Percentiles rank a stretch among this genome's conserved stretches.
These are phyloP conservation scores for Mycena latifolia DNA, from an alignment of 768 basidiomycete genomes.

Conservation along the genomic window DNA sequence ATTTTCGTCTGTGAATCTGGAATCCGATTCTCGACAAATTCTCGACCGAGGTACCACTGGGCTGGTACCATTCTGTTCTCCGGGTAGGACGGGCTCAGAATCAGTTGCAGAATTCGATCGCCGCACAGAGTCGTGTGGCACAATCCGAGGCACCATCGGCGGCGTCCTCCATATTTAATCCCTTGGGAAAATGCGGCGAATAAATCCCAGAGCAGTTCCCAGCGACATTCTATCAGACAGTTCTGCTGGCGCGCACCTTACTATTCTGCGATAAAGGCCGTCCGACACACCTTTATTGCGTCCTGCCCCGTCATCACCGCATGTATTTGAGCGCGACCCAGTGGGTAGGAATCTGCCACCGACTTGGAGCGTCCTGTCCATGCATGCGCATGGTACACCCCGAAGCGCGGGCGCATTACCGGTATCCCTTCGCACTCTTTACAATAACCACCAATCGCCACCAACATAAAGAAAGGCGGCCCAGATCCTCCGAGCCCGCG, in stretches of 20 bases:
- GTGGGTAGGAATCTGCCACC: background rate
- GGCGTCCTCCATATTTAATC: background rate
- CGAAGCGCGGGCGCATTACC: background rate
- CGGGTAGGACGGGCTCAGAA: too few relatives aligned
- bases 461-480: background rate
- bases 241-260: too few relatives aligned
- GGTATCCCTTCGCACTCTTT: background rate
- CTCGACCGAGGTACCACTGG: too few relatives aligned
- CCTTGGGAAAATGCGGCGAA: background rate
- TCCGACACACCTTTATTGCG: too few relatives aligned
- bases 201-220: background rate
- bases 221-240: background rate
- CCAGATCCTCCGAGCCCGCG: conserved; percentile 11
- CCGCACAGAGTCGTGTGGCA: too few relatives aligned
- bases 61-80: too few relatives aligned
- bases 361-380: background rate
- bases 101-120: too few relatives aligned
- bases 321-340: background rate
- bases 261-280: too few relatives aligned
- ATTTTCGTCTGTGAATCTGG: too few relatives aligned
- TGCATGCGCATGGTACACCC: background rate
- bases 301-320: background rate
- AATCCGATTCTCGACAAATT: too few relatives aligned
- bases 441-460: background rate
- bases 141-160: background rate